Conservation (phyloP, 768 basidiomycete genomes). For the Pleurotus pulmonarius region DNA sequence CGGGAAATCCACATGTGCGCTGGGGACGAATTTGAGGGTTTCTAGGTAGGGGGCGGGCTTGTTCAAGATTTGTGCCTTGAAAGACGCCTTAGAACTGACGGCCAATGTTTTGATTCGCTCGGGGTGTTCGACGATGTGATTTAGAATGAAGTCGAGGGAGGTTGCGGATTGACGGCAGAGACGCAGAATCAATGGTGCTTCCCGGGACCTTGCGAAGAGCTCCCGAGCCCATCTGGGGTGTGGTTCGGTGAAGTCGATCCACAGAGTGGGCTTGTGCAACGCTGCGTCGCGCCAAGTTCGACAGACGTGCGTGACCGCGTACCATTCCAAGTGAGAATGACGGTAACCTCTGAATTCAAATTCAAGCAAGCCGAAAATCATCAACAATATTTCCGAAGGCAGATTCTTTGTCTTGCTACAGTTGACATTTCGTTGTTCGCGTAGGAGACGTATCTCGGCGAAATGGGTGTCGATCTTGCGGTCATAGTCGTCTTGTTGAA, state of each 20-base stretch:
- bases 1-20: neutral
- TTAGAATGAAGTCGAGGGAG: neutral
- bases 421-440: neutral
- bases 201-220: neutral
- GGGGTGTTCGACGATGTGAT: neutral
- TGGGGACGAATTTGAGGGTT: neutral
- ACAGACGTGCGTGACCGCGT: neutral
- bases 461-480: neutral
- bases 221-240: neutral
- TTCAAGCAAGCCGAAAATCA: neutral
- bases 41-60: neutral
- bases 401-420: neutral
- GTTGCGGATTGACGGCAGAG: neutral
- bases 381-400: neutral
- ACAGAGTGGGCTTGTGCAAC: neutral
- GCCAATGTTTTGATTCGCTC: neutral
- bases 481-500: neutral
- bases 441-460: neutral
- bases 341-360: neutral
- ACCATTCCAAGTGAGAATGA: neutral
- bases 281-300: neutral
- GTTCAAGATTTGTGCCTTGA: neutral
- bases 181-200: neutral
- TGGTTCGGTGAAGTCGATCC: neutral
- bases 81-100: neutral